Percentiles rank a stretch among this genome's conserved stretches.
Evolutionary conservation across 2,329 filamentous ascomycete species (phyloP).

Genomic region (Calonectria pseudoturangicola): DNA sequence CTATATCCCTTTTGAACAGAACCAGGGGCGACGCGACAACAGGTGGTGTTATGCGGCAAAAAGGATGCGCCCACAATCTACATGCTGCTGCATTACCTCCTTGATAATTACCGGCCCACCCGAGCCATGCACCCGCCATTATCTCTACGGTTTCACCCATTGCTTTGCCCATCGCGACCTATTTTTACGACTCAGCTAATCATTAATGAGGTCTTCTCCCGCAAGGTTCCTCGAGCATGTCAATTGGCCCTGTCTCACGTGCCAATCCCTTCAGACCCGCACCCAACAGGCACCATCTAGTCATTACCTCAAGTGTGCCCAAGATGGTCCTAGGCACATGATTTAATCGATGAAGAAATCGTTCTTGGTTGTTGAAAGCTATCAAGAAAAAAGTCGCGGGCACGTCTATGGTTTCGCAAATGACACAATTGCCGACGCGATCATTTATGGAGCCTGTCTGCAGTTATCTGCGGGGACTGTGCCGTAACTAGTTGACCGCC

Average conservation of each 20-base stretch:
- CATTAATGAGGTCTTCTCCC: conserved; percentile 1
- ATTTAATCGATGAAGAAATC: background rate
- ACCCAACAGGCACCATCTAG: background rate
- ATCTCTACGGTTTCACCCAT: conserved; percentile 10
- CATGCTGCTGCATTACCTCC: conserved; percentile 37
- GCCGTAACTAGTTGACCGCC: conserved; percentile 28
- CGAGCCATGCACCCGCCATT: conserved; percentile 19
- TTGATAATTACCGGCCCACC: conserved; percentile 43
- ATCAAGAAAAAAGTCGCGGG: background rate
- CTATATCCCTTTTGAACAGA: conserved; percentile 6
- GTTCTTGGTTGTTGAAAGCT: background rate
- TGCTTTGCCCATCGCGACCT: background rate
- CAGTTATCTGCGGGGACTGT: conserved; percentile 27
- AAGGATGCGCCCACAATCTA: conserved; percentile 29
- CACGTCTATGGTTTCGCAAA: conserved; percentile 31
- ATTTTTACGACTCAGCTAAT: conserved; percentile 4
- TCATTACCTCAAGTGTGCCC: background rate
- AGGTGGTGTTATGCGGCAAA: conserved; percentile 21
- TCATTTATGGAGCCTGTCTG: conserved; percentile 17
- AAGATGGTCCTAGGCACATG: background rate
- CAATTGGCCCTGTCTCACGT: conserved; percentile 13
- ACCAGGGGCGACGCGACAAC: conserved; percentile 12
- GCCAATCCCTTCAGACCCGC: conserved; percentile 9
- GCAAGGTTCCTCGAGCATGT: background rate
- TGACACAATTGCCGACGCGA: conserved; percentile 41